These are phyloP conservation scores for Fraxinus ornus DNA, from an alignment of 305 asterid species.

Conservation along the genomic window DNA sequence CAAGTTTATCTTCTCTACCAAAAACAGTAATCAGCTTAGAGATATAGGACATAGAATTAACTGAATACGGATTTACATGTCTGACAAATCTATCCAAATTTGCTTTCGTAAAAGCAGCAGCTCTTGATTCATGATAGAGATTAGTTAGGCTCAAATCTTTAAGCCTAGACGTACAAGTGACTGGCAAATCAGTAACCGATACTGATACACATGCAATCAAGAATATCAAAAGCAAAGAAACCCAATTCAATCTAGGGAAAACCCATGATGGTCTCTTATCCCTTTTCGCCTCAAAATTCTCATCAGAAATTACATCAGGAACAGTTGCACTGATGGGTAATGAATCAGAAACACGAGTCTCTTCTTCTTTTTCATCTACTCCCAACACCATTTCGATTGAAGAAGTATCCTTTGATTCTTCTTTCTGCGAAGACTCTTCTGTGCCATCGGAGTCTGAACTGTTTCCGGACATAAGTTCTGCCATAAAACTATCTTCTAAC, in stretches of 20 bases:
- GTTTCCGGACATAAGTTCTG: constrained; percentile 46
- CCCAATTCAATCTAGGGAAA: constrained; percentile 29
- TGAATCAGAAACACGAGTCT: constrained; percentile 26
- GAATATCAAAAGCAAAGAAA: constrained; percentile 42
- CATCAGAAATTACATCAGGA: constrained; percentile 22
- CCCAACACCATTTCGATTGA: constrained; percentile 28
- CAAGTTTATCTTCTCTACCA: constrained; percentile 29
- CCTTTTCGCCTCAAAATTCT: constrained; percentile 23
- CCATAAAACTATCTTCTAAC: constrained; percentile 40
- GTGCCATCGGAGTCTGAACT: constrained; percentile 45
- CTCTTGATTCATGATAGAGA: constrained; percentile 32
- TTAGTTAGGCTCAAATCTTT: constrained; percentile 34
- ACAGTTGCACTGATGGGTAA: constrained; percentile 21
- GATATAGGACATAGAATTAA: constrained; percentile 31
- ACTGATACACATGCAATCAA: constrained; percentile 40
- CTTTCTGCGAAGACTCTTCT: constrained; percentile 45
- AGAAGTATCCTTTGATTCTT: constrained; percentile 34
- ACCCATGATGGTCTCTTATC: constrained; percentile 31
- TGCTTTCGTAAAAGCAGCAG: constrained; percentile 31
- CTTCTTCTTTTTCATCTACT: constrained; percentile 1
- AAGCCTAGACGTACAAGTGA: constrained; percentile 27
- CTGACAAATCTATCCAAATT: constrained; percentile 32
- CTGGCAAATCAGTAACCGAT: constrained; percentile 35
- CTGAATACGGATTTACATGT: constrained; percentile 35
- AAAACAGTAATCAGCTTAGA: constrained; percentile 34